These are phyloP conservation scores for Solanum bulbocastanum DNA, from an alignment of 257 asterid genomes.

Conservation along the genomic window DNA sequence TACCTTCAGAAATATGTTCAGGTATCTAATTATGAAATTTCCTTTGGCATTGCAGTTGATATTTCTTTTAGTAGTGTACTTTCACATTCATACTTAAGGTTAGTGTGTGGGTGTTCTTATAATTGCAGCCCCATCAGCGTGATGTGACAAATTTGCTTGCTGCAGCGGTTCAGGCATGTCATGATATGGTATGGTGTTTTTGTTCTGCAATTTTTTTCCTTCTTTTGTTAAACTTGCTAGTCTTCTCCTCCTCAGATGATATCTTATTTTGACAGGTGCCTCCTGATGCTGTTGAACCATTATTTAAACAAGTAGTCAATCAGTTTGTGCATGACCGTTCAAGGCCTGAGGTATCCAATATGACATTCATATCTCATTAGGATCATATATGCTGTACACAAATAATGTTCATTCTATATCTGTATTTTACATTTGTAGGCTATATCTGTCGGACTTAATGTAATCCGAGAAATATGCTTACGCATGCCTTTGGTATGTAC, in stretches of 20 bases:
- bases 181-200: conserved; percentile 65
- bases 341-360: conserved; percentile 67
- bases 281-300: conserved; percentile 92
- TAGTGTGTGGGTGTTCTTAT: conserved; percentile 1
- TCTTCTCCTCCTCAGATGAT: neutral
- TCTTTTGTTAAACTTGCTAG: neutral
- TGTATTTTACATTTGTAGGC: conserved; percentile 35
- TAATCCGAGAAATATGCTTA: conserved; percentile 80
- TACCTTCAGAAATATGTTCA: conserved; percentile 77
- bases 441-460: conserved; percentile 82
- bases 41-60: neutral
- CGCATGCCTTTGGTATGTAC: conserved; percentile 87
- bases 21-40: conserved; percentile 30
- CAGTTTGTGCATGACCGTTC: conserved; percentile 89
- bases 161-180: conserved; percentile 97
- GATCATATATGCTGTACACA: neutral
- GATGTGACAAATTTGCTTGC: conserved; percentile 80
- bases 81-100: neutral
- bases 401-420: conserved; percentile 39
- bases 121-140: conserved; percentile 74
- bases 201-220: neutral
- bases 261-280: conserved; percentile 56
- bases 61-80: conserved; percentile 1
- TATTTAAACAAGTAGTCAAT: conserved; percentile 88
- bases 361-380: neutral